phyloP scores from a whole-genome alignment of 148 eudicot genomes.

The Chenopodium formosanum region DNA sequence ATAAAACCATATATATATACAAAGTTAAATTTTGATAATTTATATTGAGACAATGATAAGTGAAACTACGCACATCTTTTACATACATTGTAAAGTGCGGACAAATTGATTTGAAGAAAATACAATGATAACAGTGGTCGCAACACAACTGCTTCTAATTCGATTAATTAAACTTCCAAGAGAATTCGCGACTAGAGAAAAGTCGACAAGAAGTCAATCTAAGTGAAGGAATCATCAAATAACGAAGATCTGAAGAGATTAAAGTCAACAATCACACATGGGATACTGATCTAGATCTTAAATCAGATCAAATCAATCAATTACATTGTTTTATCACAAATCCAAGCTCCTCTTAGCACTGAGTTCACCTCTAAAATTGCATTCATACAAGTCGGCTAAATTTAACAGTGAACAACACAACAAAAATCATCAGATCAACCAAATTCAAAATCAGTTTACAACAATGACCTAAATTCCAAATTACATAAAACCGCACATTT shows the following conservation, averaged over 20 bases:
- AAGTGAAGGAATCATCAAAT: background rate
- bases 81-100: no score
- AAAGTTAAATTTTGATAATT: no score
- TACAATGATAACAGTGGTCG: no score
- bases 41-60: no score
- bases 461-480: background rate
- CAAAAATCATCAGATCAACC: background rate
- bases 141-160: no score
- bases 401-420: no score
- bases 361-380: no score
- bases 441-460: background rate
- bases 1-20: no score
- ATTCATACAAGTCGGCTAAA: no score
- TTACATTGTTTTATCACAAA: background rate
- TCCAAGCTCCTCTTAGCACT: background rate
- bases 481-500: background rate
- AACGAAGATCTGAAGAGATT: conserved; percentile 1
- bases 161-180: no score
- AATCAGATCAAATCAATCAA: conserved; percentile 12
- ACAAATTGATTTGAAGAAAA: no score
- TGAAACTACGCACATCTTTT: no score
- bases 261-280: background rate
- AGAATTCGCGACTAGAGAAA: background rate
- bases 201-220: background rate
- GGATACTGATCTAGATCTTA: conserved; percentile 13